Base-by-base conservation (phyloP, 2,329 filamentous ascomycete species). In the Scedosporium apiospermum region DNA sequence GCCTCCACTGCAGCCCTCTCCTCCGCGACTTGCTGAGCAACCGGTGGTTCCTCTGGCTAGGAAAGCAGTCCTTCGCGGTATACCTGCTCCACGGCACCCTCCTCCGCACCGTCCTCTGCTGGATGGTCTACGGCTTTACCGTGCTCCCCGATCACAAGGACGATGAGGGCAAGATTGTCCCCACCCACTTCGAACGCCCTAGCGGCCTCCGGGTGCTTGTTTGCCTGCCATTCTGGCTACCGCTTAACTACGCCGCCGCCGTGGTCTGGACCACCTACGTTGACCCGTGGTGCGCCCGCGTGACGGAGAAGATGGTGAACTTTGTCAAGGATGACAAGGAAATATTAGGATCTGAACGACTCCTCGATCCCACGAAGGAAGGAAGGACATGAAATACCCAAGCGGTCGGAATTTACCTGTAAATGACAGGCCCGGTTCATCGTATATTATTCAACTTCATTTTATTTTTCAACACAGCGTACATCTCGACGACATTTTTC, bases 1-100 rank as follows among this genome's bases (percentile, higher is more conserved):
- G 78, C 9, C 76, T 84, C 64, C 77, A 84, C 67, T 80, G 83
- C 66, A 83, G 80, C 0, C 76, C 77, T 1, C 70, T 72, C 30
- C 72, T 81, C 34, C 83, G 84, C 65, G 77, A 77, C 60, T 66
- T 81, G 0, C 77, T 88, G 2, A 82, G 82, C 3, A 80, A 79
- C 63, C 78, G 78, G 38, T 77, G 79, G 62, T 79, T 88, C 53
- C 77, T 85, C 55, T 88, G 84, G 79, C 78, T 88, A 12, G 85
- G 85, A 55, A 82, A 82, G 68, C 81, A 87, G 72, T 85, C 82
- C 55, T 87, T 87, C 67, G 83, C 85, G 1, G 82, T 88, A 14
- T 88, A 88, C 67, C 77, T 88, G 6, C 73, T 88, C 21, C 85
- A 88, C 71, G 85, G 85, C 51, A 80, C 81, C 0, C 75, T 88